These are phyloP conservation scores for Trichoderma reesei DNA, from an alignment of 495 filamentous ascomycete species.

Conservation along the genomic window DNA sequence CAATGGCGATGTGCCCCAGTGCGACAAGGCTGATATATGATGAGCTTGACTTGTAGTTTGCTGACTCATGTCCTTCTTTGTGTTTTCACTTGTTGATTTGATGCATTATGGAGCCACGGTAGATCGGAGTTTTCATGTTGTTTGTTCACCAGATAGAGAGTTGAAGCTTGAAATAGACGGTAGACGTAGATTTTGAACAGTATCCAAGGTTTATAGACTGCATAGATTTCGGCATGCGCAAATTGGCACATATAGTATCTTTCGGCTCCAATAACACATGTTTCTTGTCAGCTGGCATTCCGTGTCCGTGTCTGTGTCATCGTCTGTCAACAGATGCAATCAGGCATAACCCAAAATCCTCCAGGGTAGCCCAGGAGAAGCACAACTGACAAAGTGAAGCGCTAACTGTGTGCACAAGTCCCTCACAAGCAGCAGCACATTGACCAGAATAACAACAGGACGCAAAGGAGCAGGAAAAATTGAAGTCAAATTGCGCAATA, in stretches of 20 bases:
- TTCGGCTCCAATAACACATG: too few relatives aligned
- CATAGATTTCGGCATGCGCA: not conserved
- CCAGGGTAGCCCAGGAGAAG: too few relatives aligned
- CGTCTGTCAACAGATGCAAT: not conserved
- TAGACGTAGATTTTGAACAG: not conserved
- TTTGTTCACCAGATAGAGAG: not conserved
- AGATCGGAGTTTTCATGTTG: not conserved
- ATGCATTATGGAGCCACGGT: not conserved
- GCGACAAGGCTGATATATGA: conserved; percentile 12
- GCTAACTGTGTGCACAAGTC: too few relatives aligned
- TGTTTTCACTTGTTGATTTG: not conserved
- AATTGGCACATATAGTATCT: too few relatives aligned
- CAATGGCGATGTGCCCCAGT: conserved; percentile 58
- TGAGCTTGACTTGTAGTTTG: not conserved
- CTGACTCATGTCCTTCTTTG: not conserved
- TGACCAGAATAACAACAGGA: too few relatives aligned
- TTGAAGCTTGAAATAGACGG: not conserved
- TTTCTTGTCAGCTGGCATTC: too few relatives aligned
- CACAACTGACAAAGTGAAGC: too few relatives aligned
- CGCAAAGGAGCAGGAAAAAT: too few relatives aligned
- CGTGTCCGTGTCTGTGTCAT: too few relatives aligned
- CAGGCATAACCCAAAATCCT: not conserved
- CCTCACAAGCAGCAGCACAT: too few relatives aligned
- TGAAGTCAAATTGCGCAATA: too few relatives aligned
- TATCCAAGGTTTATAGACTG: not conserved